phyloP scores from a whole-genome alignment of 805 yeast genomes.

The Saccharomycopsis oosterbeekiorum region DNA sequence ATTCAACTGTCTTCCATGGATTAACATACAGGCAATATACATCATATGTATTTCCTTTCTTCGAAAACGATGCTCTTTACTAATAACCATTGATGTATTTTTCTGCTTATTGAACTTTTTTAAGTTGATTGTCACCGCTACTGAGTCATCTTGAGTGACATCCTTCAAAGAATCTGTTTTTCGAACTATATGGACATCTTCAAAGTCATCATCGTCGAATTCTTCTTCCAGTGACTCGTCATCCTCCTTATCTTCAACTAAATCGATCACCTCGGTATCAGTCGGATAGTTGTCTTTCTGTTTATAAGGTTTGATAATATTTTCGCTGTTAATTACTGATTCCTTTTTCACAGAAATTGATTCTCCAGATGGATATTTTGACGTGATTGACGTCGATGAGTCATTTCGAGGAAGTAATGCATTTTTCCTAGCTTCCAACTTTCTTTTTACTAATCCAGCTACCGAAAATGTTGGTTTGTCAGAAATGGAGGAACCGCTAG shows the following conservation, averaged over 20 bases:
- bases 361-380: neutral
- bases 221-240: conserved; percentile 7
- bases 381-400: neutral
- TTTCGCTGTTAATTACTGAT: neutral
- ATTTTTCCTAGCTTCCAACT: neutral
- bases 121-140: neutral
- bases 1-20: conserved; percentile 63
- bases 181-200: conserved; percentile 10
- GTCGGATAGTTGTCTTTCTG: neutral
- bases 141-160: conserved; percentile 1
- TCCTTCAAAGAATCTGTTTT: neutral
- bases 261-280: neutral
- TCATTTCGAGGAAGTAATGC: neutral
- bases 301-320: neutral
- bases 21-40: conserved; percentile 46
- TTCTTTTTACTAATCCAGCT: neutral
- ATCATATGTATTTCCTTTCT: conserved; percentile 51
- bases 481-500: neutral
- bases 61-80: conserved; percentile 43
- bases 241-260: neutral
- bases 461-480: neutral
- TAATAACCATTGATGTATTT: conserved; percentile 25
- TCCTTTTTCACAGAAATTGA: neutral
- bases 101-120: neutral
- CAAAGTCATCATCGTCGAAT: conserved; percentile 16